Evolutionary conservation across 2,329 filamentous ascomycete species (phyloP).

Genomic region (Neonectria faginata): DNA sequence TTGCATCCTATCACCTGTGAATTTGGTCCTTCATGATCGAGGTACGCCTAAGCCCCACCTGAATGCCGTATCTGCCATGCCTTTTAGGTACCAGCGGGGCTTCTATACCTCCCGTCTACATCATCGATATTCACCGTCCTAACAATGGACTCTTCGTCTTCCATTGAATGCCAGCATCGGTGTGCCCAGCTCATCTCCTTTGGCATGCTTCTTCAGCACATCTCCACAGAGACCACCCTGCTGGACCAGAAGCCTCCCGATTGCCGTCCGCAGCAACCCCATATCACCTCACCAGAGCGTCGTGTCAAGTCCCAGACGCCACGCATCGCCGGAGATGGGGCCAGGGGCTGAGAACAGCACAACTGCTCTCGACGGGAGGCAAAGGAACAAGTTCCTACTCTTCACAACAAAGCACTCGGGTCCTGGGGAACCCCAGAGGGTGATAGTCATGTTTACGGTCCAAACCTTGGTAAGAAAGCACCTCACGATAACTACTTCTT

Average conservation of each 20-base stretch:
- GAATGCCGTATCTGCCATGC: background rate
- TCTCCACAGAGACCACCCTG: slow-evolving; percentile 47
- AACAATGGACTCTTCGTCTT: slow-evolving; percentile 36
- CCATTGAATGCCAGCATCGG: slow-evolving; percentile 45
- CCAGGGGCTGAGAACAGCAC: slow-evolving; percentile 30
- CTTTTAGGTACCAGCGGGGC: no score
- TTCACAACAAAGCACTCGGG: background rate
- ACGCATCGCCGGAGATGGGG: slow-evolving; percentile 16
- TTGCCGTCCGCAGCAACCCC: slow-evolving; percentile 5
- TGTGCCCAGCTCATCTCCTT: slow-evolving; percentile 53
- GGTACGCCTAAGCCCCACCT: background rate
- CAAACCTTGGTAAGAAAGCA: slow-evolving; percentile 11
- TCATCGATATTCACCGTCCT: background rate
- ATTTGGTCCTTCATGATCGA: background rate
- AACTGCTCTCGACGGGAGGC: background rate
- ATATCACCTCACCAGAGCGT: slow-evolving; percentile 18
- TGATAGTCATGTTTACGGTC: background rate
- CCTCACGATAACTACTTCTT: slow-evolving; percentile 6
- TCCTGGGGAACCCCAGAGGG: no score
- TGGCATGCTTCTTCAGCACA: slow-evolving; percentile 51
- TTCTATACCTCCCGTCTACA: background rate
- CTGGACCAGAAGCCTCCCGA: slow-evolving; percentile 29
- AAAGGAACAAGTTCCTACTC: background rate
- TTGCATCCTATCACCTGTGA: background rate
- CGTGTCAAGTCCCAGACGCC: slow-evolving; percentile 29